These are phyloP conservation scores for Phytophthora sp. DNA, from an alignment of 352 stramenopile species.

Conservation along the genomic window DNA sequence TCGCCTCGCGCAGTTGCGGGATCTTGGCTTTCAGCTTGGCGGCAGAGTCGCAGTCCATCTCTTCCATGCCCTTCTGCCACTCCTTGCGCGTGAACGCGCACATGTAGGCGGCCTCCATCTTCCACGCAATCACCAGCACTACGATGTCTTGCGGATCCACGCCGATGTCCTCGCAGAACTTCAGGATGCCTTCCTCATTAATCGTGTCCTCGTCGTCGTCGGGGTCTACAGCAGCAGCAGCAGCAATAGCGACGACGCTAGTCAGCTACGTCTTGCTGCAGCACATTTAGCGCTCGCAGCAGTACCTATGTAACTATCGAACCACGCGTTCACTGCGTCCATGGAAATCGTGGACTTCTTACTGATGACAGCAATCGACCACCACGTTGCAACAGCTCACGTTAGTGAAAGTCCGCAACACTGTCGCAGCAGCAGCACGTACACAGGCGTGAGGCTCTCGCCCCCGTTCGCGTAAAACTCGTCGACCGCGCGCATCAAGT, in stretches of 20 bases:
- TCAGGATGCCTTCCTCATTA: constrained; percentile 77
- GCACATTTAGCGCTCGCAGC: neutral
- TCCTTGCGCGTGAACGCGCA: constrained; percentile 86
- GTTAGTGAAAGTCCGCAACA: neutral
- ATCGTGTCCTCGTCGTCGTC: constrained; percentile 73
- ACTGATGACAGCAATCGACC: constrained; percentile 1
- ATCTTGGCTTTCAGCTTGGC: constrained; percentile 68
- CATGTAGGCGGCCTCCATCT: constrained; percentile 89
- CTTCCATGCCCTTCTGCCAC: constrained; percentile 81
- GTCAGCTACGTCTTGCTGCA: too few relatives aligned
- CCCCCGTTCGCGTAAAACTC: constrained; percentile 79
- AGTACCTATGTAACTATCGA: constrained; percentile 68
- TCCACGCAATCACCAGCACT: constrained; percentile 87
- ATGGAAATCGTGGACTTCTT: constrained; percentile 43
- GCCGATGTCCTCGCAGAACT: constrained; percentile 81
- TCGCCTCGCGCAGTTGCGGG: constrained; percentile 56
- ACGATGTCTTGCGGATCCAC: constrained; percentile 81
- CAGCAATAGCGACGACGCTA: neutral
- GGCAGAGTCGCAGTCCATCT: constrained; percentile 74
- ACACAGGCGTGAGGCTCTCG: constrained; percentile 35
- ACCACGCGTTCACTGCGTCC: constrained; percentile 62
- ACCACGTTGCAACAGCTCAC: neutral
- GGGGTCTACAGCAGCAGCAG: constrained; percentile 18
- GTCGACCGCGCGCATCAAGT: constrained; percentile 78
- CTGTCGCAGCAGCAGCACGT: neutral